Percentiles rank a stretch among this genome's conserved stretches.
phyloP scores from a whole-genome alignment of 2,329 filamentous ascomycete species.

The Fragosphaeria purpurea region DNA sequence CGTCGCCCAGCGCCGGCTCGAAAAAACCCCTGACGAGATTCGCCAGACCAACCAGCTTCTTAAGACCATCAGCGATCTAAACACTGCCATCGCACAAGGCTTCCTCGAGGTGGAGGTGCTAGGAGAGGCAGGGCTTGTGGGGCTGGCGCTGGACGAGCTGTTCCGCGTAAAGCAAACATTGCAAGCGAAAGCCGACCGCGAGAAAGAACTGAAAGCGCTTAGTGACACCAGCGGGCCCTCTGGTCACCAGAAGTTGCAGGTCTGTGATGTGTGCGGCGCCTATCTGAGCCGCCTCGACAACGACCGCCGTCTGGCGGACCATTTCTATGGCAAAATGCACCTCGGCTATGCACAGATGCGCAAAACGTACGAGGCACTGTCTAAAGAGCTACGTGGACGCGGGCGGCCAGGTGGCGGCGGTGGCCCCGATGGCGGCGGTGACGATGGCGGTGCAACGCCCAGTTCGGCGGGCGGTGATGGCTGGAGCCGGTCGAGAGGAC shows the following conservation, averaged over 20 bases:
- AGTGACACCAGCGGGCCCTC: slow-evolving; percentile 87
- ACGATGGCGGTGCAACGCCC: slow-evolving; percentile 28
- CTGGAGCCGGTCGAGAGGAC: slow-evolving; percentile 34
- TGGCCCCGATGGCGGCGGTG: slow-evolving; percentile 26
- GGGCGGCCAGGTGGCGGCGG: slow-evolving; percentile 34
- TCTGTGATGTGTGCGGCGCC: slow-evolving; percentile 96
- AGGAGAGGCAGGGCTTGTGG: slow-evolving; percentile 71
- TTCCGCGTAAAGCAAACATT: slow-evolving; percentile 75
- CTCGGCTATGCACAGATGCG: slow-evolving; percentile 97
- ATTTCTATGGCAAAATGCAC: slow-evolving; percentile 99
- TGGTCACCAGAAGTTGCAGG: slow-evolving; percentile 95
- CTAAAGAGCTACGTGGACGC: slow-evolving; percentile 64
- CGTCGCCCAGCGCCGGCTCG: slow-evolving; percentile 73
- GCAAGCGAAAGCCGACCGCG: slow-evolving; percentile 70
- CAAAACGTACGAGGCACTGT: slow-evolving; percentile 79
- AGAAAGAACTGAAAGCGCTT: slow-evolving; percentile 80
- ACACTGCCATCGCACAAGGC: slow-evolving; percentile 67
- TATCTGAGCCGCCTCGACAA: slow-evolving; percentile 91
- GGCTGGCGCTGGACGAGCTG: slow-evolving; percentile 75
- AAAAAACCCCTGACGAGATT: slow-evolving; percentile 98
- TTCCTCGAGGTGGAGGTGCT: slow-evolving; percentile 79
- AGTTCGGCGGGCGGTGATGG: slow-evolving; percentile 34
- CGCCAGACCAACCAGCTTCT: slow-evolving; percentile 84
- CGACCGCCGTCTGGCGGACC: slow-evolving; percentile 84
- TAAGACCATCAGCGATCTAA: slow-evolving; percentile 74